Evolutionary conservation across 2,329 filamentous ascomycete genomes (phyloP).

Genomic region (Sclerotinia glacialis): DNA sequence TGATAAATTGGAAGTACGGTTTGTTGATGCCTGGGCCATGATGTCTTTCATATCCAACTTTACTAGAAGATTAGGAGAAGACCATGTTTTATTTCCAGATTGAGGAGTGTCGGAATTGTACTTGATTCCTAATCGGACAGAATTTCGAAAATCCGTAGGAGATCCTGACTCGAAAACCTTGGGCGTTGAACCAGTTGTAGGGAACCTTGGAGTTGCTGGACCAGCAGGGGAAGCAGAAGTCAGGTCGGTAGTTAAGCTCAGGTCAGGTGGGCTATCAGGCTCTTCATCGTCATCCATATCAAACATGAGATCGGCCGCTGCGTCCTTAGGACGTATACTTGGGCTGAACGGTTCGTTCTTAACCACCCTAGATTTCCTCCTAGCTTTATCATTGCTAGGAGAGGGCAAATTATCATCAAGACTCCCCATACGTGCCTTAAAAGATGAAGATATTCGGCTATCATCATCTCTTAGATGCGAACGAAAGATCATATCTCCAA

Average conservation of each 20-base stretch:
- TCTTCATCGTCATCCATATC: conserved; percentile 73
- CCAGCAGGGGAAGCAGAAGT: conserved; percentile 1
- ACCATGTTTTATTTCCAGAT: conserved; percentile 35
- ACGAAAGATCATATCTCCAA: conserved; percentile 74
- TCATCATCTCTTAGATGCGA: conserved; percentile 63
- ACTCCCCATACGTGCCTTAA: conserved; percentile 58
- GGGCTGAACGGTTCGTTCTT: conserved; percentile 63
- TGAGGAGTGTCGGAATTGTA: conserved; percentile 12
- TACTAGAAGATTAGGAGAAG: conserved; percentile 34
- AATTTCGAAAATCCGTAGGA: conserved; percentile 6
- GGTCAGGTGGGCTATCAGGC: conserved; percentile 13
- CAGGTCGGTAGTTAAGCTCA: conserved; percentile 17
- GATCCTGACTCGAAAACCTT: conserved; percentile 19
- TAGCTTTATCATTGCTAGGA: conserved; percentile 42
- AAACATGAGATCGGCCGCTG: conserved; percentile 78
- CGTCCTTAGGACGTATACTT: conserved; percentile 64
- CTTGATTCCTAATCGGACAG: conserved; percentile 14
- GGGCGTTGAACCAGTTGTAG: conserved; percentile 14
- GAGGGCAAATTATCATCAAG: conserved; percentile 57
- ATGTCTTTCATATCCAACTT: conserved; percentile 70
- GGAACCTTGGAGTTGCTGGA: conserved; percentile 11
- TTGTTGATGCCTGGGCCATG: conserved; percentile 64
- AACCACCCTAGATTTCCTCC: conserved; percentile 47
- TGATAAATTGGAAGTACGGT: conserved; percentile 50
- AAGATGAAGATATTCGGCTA: conserved; percentile 57